Evolutionary conservation across 163 green algal species (phyloP).

Genomic region (Chloroidium sp.): DNA sequence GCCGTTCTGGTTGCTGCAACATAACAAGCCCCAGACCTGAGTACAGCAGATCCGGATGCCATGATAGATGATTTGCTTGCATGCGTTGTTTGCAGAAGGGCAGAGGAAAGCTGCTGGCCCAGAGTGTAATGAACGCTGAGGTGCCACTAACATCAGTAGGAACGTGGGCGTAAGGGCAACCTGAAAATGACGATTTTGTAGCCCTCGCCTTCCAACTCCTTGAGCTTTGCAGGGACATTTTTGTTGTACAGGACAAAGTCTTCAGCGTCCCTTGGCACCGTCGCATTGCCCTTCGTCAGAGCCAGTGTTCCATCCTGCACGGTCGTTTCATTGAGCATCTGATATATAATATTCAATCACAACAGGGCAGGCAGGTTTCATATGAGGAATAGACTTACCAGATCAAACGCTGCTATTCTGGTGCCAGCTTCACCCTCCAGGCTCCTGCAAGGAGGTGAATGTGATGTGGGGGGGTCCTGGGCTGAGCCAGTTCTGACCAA

Average conservation of each 20-base stretch:
- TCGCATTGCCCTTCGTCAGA: constrained; percentile 32
- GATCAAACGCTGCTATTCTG: constrained; percentile 59
- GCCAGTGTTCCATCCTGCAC: constrained; percentile 70
- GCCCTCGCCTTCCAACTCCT: constrained; percentile 31
- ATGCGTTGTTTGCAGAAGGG: not conserved
- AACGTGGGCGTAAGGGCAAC: constrained; percentile 2
- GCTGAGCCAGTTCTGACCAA: constrained; percentile 6
- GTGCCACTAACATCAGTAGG: not conserved
- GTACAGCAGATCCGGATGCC: not conserved
- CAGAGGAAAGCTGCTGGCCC: not conserved
- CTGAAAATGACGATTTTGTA: constrained; percentile 71
- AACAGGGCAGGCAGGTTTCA: not conserved
- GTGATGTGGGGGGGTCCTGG: not conserved
- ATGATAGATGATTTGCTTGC: not conserved
- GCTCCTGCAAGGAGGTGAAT: not conserved
- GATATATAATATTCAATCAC: not conserved
- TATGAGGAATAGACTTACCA: constrained; percentile 21
- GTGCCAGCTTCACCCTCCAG: not conserved
- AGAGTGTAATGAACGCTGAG: not conserved
- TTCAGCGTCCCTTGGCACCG: constrained; percentile 34
- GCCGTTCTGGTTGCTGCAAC: constrained; percentile 55
- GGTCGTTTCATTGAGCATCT: not conserved
- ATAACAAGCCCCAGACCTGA: not conserved
- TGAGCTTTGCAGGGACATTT: constrained; percentile 35
- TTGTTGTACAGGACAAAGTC: constrained; percentile 69